Evolutionary conservation across 306 rosid species (phyloP), one percentile per base, ranked within the genome.

Genomic region (Medicago ruthenica): DNA sequence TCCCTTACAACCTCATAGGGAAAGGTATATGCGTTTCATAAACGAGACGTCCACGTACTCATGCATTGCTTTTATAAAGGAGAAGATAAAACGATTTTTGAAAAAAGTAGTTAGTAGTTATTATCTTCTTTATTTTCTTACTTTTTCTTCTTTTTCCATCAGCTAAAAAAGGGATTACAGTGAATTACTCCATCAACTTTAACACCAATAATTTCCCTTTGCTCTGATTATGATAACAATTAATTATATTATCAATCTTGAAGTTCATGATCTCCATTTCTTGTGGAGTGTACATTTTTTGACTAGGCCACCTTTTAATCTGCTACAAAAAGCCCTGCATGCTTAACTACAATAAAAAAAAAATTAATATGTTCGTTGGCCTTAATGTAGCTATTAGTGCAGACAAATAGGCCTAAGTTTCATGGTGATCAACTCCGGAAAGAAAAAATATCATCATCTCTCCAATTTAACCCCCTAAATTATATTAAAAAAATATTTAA

Each of bases 31-130:
- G 67, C 57, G 42, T n/a, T 40, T 18, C 39, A 70, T 58, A 70
- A 74, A 78, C 76, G 73, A 78, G 72, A 74, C 78, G 64, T 76
- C 44, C 41, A 44, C 47, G 42, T 8, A 48, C 14, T n/a, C 45
- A 60, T 15, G 31, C 37, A 57, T 36, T 70, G 81, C 87, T 84
- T 85, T 75, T 75, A 57, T 60, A 85, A 85, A 81, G 81, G n/a
- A 48, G 59, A 61, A 73, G 83, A 81, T 69, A 81, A 81, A 65
- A 53, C 50, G 60, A 48, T 74, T 81, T 80, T 62, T 58, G 4
- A 31, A 70, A 78, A 81, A 61, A 61, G 67, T 61, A 61, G 78
- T 34, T 24, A 17, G 34, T 24, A 17, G 34, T 39, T 47, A 22
- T 81, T 74, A 70, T 36, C 81, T 62, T 44, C 36, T 61, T 61